A percentile compares a stretch with the other conserved stretches of the same genome.
Conservation (phyloP, 164 flowering plant genomes). For the Tetrastigma voinierianum region DNA sequence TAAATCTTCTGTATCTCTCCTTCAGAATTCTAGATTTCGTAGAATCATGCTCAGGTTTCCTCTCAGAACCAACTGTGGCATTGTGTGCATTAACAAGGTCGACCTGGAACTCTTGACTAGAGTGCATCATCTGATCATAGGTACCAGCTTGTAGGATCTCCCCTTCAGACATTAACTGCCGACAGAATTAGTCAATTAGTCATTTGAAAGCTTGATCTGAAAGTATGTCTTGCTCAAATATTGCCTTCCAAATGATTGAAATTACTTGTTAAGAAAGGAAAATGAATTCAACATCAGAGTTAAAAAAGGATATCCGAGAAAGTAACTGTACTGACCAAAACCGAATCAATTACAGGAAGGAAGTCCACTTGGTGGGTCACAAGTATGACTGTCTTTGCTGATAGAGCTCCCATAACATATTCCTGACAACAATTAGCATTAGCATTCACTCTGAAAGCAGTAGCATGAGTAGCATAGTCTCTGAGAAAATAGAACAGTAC, state of each 20-base stretch:
- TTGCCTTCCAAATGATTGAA: no score
- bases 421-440: constrained; percentile 43
- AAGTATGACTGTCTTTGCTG: constrained; percentile 68
- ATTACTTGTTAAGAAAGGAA: no score
- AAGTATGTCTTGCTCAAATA: no score
- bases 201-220: no score
- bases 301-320: no score
- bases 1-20: constrained; percentile 33
- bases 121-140: constrained; percentile 48
- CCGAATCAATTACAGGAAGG: constrained; percentile 72
- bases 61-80: constrained; percentile 50
- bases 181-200: not conserved
- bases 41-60: constrained; percentile 26
- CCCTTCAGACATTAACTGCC: constrained; percentile 73
- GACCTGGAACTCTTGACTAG: constrained; percentile 53
- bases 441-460: constrained; percentile 1
- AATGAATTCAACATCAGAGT: no score
- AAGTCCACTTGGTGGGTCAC: constrained; percentile 98
- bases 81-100: constrained; percentile 77
- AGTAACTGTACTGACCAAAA: constrained; percentile 56
- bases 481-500: not conserved
- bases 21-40: constrained; percentile 11
- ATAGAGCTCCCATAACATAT: constrained; percentile 68
- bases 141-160: constrained; percentile 40
- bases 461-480: not conserved